Base-by-base conservation (phyloP, 805 yeast genomes). In the Babjeviella inositovora region DNA sequence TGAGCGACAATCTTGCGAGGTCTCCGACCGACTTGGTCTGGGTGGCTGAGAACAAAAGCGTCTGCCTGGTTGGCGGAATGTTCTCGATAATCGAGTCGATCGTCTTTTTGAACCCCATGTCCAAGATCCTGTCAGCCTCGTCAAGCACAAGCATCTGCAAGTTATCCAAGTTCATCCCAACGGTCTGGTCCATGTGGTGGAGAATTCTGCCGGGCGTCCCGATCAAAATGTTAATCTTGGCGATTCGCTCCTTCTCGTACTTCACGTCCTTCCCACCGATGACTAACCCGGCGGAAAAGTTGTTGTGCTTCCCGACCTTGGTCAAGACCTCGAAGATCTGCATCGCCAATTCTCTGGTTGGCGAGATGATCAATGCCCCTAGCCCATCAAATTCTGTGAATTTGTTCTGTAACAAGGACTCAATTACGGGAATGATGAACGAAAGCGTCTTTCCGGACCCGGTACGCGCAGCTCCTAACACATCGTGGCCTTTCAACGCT, bases 361-460 rank as follows among this genome's bases (percentile, higher is more conserved):
- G 95, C 2, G 93, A 71, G n/a, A 84, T 70, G 13, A 84, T 69
- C 28, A 84, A 53, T 0, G 93, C 95, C 5, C 93, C 94, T 18
- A 85, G 54, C 2, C 95, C 95, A 43, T 84, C 96, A 34, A 50
- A 57, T 31, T 74, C 90, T 22, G 81, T 70, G 75, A 93, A 81
- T 25, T 62, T 60, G 35, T 72, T 70, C 28, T 65, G 62, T 26
- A 84, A 53, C 9, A 30, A 27, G 24, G 69, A 69, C 38, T 75
- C 85, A 6, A 85, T 48, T 9, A 79, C 62, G 1, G 96, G 96
- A 21, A 84, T 60, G 33, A 84, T 51, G 37, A 85, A 84, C 7
- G 94, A 85, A 28, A 84, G 47, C 0, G 96, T 84, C 40, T 84
- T 84, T 12, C 96, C 96, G 3, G 93, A 77, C 3, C 87, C 87